Evolutionary conservation across 2,329 filamentous ascomycete species (phyloP), one percentile per base, ranked within the genome.

Genomic region (Ophiocordyceps sinensis): DNA sequence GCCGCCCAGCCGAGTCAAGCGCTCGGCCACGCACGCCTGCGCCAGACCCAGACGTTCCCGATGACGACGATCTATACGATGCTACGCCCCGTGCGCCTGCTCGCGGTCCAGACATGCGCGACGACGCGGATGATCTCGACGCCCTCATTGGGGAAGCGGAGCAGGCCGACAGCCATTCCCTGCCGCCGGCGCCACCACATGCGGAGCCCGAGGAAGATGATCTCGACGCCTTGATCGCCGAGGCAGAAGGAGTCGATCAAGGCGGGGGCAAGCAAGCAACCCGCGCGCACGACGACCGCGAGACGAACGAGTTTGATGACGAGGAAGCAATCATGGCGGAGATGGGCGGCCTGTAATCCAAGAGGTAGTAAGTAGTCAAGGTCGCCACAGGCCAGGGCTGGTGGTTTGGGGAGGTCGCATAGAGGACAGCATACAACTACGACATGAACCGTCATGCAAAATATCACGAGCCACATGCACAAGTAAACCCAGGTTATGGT

Each of bases 301-400:
- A 14, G 14, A 35, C 15, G 5, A 17, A 5, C 5, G 32, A 65
- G 21, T 77, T 73, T 54, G 71, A 67, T 1, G 77, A 79, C 41
- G 78, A 82, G 13, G 75, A 82, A 58, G 79, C 77, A 44, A 78
- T 72, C 1, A 79, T 86, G 75, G 75, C 71, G 31, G 75, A 75
- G 47, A 73, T 77, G 70, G 71, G 72, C 34, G 71, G 66, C 23
- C 23, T 7, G 23, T 6, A 9, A 26, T 26, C 23, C 23, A 26
- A 26, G 23, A 26, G 3, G 23, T 19, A 19, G 19, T 19, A 26
- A 2, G 23, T 19, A 19, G 19, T 19, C 19, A 4, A 19, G 19
- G 19, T 19, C 19, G 19, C 19, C 19, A 4, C 3, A 4, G 19
- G 19, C 19, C 19, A 19, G 19, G 19, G 19, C 3, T 19, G 19